Evolutionary conservation across 495 filamentous ascomycete genomes (phyloP), one percentile per base, ranked within the genome.

Genomic region (Ramalina intermedia): DNA sequence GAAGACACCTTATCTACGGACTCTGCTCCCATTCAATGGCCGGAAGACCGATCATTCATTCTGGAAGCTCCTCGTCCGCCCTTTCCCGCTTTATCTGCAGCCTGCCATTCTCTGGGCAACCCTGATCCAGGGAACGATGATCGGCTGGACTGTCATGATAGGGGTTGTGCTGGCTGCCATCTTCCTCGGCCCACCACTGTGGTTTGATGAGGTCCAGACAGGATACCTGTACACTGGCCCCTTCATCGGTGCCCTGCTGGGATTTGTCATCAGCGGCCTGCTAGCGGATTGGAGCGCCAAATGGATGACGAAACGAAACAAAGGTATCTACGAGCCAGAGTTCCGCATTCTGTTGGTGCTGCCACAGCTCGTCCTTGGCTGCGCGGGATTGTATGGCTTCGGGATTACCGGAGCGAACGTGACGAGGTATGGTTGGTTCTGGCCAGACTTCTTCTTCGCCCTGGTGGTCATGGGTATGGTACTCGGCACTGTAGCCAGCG

Each of bases 101-200:
- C 89, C 88, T 0, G 85, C 84, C 37, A 81, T 96, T 46, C 58
- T 94, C 33, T 96, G 87, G 85, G 87, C 85, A 9, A 89, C 83
- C 60, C 69, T 96, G 2, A 94, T 86, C 40, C 89, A 96, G 72
- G 88, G 88, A 12, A 76, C 85, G 1, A 71, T 94, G 50, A 93
- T 96, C 53, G 89, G 89, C 51, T 96, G 89, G 89, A 88, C 87
- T 4, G 89, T 95, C 7, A 81, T 96, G 58, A 91, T 96, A 46
- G 88, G 88, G 42, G 84, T 94, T 23, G 78, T 91, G 47, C 66
- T 95, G 21, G 87, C 85, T 8, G 80, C 78, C 46, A 80, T 95
- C 48, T 90, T 94, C 65, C 69, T 89, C 21, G 75, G 78, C 8
- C 78, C 82, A 3, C 89, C 89, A 0, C 70, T 88, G 23, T 89